Evolutionary conservation across 2,329 filamentous ascomycete species (phyloP).

Genomic region (Triangularia verruculosa): DNA sequence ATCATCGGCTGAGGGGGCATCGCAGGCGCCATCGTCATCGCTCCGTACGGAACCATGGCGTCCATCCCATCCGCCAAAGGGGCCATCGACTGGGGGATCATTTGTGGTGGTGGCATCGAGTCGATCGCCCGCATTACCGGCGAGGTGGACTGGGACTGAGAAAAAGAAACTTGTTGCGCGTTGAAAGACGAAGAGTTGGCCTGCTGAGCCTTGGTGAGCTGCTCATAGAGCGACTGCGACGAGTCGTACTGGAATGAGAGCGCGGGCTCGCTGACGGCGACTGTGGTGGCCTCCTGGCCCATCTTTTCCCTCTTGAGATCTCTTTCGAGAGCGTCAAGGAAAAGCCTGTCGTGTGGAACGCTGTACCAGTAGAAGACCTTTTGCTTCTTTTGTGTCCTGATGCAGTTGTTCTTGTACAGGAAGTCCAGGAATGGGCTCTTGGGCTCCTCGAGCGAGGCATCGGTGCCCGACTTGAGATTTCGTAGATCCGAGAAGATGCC

Average conservation of each 20-base stretch:
- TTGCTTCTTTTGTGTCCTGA: slow-evolving; percentile 99
- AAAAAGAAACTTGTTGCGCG: slow-evolving; percentile 66
- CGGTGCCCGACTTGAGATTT: slow-evolving; percentile 96
- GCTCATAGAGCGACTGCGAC: slow-evolving; percentile 97
- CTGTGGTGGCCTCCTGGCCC: slow-evolving; percentile 95
- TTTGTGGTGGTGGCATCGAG: slow-evolving; percentile 76
- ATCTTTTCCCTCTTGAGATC: slow-evolving; percentile 99
- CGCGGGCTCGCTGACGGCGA: slow-evolving; percentile 94
- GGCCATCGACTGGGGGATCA: slow-evolving; percentile 51
- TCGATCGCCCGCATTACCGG: slow-evolving; percentile 89
- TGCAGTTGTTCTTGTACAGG: slow-evolving; percentile 99
- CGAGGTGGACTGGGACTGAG: slow-evolving; percentile 78
- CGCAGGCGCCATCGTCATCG: slow-evolving; percentile 66
- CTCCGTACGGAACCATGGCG: slow-evolving; percentile 66
- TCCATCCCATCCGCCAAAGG: slow-evolving; percentile 65
- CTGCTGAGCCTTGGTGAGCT: slow-evolving; percentile 98
- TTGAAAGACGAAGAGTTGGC: slow-evolving; percentile 97
- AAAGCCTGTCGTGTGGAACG: slow-evolving; percentile 94
- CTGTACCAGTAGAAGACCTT: slow-evolving; percentile 99
- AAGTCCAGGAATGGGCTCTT: slow-evolving; percentile 99
- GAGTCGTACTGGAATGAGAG: slow-evolving; percentile 99
- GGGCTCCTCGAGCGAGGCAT: slow-evolving; percentile 96
- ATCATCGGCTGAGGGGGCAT: slow-evolving; percentile 70
- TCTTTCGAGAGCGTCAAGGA: slow-evolving; percentile 94
- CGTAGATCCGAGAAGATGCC: slow-evolving; percentile 98